Evolutionary conservation across 1,284 basidiomycete genomes (phyloP), one percentile per base, ranked within the genome.

Genomic region (Microbotryum saponariae): DNA sequence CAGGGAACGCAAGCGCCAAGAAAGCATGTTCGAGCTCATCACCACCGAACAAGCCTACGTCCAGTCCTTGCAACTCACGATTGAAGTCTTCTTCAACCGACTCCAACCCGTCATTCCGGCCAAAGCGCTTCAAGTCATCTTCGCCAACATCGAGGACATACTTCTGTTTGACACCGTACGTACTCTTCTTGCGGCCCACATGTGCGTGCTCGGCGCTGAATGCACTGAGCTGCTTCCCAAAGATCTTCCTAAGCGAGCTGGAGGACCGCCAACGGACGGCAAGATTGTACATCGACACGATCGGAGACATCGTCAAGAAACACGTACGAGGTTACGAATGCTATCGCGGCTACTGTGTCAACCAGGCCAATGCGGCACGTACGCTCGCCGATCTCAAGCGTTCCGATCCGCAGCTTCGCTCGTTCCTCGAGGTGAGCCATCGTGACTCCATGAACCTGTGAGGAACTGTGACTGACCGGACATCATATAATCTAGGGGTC

Each of bases 71-170:
- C 92, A 96, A 73, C 81, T 93, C 23, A 85, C 92, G 62, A 89
- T 96, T 18, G 87, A 89, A 81, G 78, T 88, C 18, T 97, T 94
- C 76, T 96, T 92, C 77, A 84, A 85, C 1, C 83, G 82, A 63
- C 79, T 96, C 75, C 76, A 93, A 53, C 77, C 82, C 0, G 72
- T 88, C 25, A 78, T 97, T n/a, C 85, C 88, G 18, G 79, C 81
- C 58, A 89, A 89, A 73, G 88, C 88, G 4, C 80, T 86, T 20
- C 85, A 82, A 0, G 88, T 88, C 52, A 85, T 97, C 37, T 97
- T 97, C 73, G 89, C 88, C 18, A 97, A 97, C 70, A 81, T 97
- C 31, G 92, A 97, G 72, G 91, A 93, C 68, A 86, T 94, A 59
- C 78, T 94, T 9, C 77, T 94, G 29, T 86, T 84, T 58, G 92